Evolutionary conservation across 2,329 filamentous ascomycete genomes (phyloP), one percentile per base, ranked within the genome.

Genomic region (Alternaria consortialis): DNA sequence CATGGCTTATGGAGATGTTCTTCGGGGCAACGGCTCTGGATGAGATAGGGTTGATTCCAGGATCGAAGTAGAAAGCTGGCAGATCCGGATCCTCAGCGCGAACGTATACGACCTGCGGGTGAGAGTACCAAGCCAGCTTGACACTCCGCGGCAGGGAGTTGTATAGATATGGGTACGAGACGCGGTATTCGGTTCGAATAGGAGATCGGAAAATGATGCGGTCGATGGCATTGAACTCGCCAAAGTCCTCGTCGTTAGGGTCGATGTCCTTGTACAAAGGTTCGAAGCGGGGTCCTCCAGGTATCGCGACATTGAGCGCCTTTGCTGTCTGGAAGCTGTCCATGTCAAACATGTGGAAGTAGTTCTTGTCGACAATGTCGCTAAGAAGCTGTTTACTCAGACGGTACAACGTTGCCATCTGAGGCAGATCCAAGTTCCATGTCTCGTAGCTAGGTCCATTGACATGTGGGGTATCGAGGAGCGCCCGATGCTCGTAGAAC

Each of bases 201-300:
- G 94, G 94, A 47, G 91, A 90, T 67, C 95, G 91, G 85, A 99
- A 99, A 69, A 99, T 99, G 80, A 99, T 99, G 70, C 96, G 92
- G 75, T 99, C 95, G 72, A 99, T 99, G 34, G 95, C 95, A 75
- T 99, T 99, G 85, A 99, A 99, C 80, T 99, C 95, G 80, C 95
- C 95, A 80, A 99, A 99, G 76, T 99, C 95, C 79, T 99, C 95
- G 70, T 98, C 94, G 72, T 99, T 99, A 2, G 95, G 95, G 78
- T 99, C 94, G 63, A 99, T 94, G 72, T 99, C 95, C 81, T 99
- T 99, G 84, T 97, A 99, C 20, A 99, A 80, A 25, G 95, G 95
- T 80, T 99, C 95, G 66, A 99, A 99, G 31, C 95, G 90, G 63
- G 95, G 95, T 9, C 95, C 96, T 76, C 95, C 95, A n/a, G 95